phyloP scores from a whole-genome alignment of 148 eudicot species.

The Rheum nobile region DNA sequence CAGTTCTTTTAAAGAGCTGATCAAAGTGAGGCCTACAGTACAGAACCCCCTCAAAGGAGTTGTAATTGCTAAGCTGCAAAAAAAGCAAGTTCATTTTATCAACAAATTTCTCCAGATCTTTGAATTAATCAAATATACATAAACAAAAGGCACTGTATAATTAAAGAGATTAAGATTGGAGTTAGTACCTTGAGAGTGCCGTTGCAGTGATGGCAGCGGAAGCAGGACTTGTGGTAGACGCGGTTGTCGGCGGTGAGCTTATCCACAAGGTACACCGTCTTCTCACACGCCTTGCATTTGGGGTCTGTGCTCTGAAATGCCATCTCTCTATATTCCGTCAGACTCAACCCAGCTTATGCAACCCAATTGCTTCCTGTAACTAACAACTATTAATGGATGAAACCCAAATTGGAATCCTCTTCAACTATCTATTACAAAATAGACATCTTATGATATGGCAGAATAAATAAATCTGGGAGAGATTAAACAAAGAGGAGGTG shows the following conservation, averaged over 20 bases:
- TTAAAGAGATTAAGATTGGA: background rate
- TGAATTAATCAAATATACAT: background rate
- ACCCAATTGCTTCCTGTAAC: no score
- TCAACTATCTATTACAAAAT: no score
- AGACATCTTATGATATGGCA: no score
- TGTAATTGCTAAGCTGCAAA: constrained; percentile 89
- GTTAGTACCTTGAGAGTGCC: constrained; percentile 83
- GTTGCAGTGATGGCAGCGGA: constrained; percentile 95
- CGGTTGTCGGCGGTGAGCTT: constrained; percentile 90
- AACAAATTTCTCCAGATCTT: background rate
- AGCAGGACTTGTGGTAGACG: constrained; percentile 79
- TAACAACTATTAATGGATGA: no score
- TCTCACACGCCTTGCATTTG: constrained; percentile 90
- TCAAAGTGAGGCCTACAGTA: constrained; percentile 97
- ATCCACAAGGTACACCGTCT: constrained; percentile 90
- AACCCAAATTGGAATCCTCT: no score
- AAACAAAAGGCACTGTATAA: no score
- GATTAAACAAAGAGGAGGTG: no score
- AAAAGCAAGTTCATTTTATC: background rate
- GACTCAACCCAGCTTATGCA: no score
- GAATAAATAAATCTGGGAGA: no score
- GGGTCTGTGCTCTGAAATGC: constrained; percentile 80
- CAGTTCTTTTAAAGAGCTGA: constrained; percentile 82
- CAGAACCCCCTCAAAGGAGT: constrained; percentile 91
- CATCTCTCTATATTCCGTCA: no score